Base-by-base conservation (phyloP, 2,329 filamentous ascomycete species). In the Gliomastix tumulicola region DNA sequence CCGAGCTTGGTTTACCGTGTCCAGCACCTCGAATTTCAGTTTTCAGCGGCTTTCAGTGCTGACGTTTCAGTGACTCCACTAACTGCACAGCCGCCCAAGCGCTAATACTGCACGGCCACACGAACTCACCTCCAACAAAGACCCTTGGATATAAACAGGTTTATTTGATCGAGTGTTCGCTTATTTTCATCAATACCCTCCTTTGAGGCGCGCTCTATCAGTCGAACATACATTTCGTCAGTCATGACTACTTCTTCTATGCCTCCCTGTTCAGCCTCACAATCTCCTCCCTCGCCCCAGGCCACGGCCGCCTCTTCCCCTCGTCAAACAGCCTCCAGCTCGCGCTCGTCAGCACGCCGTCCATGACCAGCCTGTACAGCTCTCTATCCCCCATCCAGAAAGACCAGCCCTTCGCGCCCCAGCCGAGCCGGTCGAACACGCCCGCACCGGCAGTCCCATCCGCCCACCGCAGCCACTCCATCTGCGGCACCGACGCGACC, bases 371-470 rank as follows among this genome's bases (percentile, higher is more conserved):
- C 10, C 48, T 52, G 34, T 59, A 68, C 25, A 69, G 44, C 16
- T 45, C 48, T 8, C 53, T 49, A 21, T 69, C 59, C 17, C 42
- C 42, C 41, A 54, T 54, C 62, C 65, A 68, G 19, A 68, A 63
- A 31, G 38, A 47, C 62, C 66, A 67, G 0, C 56, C 61, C 23
- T 50, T 47, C 47, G 48, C 49, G 1, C 60, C 60, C 55, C 59
- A 68, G 6, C 63, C 63, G 12, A 69, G 48, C 15, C 60, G 53
- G 35, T 64, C 56, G 7, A 49, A 40, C 30, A 66, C 52, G 2
- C 60, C 59, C 1, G 62, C 60, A 2, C 66, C 65, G 3, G 65
- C 65, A 12, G 59, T 53, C n/a, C 54, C 37, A 41, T 70, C 56
- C 25, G 65, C 54, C 50, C 61, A 68, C 1, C 40, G 45, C 33